phyloP scores from a whole-genome alignment of 2,329 filamentous ascomycete species.

The Calonectria multiphialidica region DNA sequence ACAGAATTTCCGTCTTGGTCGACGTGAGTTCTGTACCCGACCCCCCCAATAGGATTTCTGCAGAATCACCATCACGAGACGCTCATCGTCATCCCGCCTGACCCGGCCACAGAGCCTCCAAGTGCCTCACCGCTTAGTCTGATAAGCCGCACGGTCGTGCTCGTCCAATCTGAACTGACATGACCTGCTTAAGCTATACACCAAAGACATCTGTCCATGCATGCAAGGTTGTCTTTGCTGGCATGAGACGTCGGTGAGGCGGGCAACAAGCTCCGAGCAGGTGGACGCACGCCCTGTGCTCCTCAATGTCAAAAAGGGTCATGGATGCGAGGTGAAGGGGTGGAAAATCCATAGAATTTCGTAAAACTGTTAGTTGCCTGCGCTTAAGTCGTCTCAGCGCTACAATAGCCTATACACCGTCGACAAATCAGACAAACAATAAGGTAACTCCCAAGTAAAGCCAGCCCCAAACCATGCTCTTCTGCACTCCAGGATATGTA shows the following conservation, averaged over 20 bases:
- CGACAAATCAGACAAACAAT: constrained; percentile 8
- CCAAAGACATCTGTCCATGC: background rate
- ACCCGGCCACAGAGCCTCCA: constrained; percentile 24
- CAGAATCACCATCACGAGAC: constrained; percentile 19
- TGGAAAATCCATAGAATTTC: constrained; percentile 17
- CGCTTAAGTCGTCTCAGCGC: constrained; percentile 20
- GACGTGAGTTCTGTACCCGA: background rate
- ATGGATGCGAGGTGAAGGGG: background rate
- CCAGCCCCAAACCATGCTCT: constrained; percentile 10
- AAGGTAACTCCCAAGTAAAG: constrained; percentile 10
- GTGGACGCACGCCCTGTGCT: background rate
- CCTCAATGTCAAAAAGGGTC: background rate
- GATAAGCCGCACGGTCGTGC: constrained; percentile 19
- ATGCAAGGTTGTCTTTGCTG: constrained; percentile 3
- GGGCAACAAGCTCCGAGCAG: background rate
- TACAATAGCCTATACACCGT: constrained; percentile 16
- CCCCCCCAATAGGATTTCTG: background rate
- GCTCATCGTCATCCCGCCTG: constrained; percentile 22
- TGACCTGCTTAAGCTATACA: background rate
- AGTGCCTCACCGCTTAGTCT: constrained; percentile 28
- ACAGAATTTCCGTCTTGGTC: background rate
- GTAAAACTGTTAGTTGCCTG: constrained; percentile 23
- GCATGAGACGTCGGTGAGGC: background rate
- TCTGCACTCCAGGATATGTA: constrained; percentile 34
- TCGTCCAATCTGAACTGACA: constrained; percentile 10